These are phyloP conservation scores for Sporothrix pallida DNA, from an alignment of 2,329 filamentous ascomycete genomes.

Conservation along the genomic window DNA sequence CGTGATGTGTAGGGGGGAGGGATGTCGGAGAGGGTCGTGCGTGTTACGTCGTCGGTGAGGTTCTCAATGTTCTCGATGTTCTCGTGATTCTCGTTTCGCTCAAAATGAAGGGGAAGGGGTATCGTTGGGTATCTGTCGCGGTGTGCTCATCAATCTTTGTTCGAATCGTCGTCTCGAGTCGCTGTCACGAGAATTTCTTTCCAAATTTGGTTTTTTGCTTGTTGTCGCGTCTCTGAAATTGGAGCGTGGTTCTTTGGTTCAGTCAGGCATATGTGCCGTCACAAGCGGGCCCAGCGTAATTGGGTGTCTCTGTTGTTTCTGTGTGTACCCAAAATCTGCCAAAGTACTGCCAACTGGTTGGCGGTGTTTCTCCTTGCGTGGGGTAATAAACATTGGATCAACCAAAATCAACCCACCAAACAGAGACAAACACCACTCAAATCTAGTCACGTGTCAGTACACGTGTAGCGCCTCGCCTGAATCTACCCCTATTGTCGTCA, in stretches of 20 bases:
- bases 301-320: background rate
- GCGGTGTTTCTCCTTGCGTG: slow-evolving; percentile 19
- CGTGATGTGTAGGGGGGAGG: background rate
- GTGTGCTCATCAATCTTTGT: slow-evolving; percentile 2
- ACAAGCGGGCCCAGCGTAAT: slow-evolving; percentile 1
- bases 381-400: slow-evolving; percentile 24
- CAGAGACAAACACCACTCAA: no score
- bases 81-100: background rate
- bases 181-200: background rate
- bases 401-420: background rate
- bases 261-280: background rate
- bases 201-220: background rate
- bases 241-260: background rate
- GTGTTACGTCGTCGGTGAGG: background rate
- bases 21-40: background rate
- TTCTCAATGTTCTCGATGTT: background rate
- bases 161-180: slow-evolving; percentile 1
- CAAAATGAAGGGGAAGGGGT: background rate
- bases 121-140: background rate
- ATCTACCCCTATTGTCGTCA: slow-evolving; percentile 18
- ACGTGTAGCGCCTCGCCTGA: background rate
- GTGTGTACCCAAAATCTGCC: background rate
- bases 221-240: slow-evolving; percentile 22
- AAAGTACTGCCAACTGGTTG: background rate
- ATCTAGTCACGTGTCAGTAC: background rate